A percentile compares a stretch with the other conserved stretches of the same genome.
Conservation (phyloP, 306 rosid species). For the Prunus mongolica region DNA sequence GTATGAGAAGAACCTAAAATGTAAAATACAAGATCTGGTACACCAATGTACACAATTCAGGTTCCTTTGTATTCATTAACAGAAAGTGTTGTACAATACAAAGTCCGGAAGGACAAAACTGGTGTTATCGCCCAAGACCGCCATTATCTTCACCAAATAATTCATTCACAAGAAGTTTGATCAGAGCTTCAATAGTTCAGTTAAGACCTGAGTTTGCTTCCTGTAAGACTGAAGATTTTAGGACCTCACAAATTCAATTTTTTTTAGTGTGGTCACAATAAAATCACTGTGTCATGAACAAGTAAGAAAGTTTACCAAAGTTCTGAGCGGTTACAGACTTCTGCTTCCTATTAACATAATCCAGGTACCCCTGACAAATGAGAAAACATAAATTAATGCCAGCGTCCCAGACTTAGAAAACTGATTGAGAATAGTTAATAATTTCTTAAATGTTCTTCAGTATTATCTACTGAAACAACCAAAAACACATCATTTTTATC, state of each 20-base stretch:
- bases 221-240: background rate
- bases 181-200: background rate
- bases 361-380: constrained; percentile 69
- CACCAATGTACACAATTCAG: background rate
- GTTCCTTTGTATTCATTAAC: background rate
- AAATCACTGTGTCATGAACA: background rate
- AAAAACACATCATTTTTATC: background rate
- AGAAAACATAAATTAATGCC: constrained; percentile 4
- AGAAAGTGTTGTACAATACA: background rate
- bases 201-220: background rate
- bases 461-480: background rate
- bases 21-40: background rate
- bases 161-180: background rate
- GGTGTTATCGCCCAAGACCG: background rate
- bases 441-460: background rate
- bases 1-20: background rate
- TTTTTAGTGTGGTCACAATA: background rate
- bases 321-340: background rate
- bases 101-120: background rate
- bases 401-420: background rate
- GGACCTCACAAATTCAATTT: background rate
- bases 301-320: background rate
- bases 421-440: background rate
- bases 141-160: background rate
- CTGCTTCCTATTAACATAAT: constrained; percentile 57